phyloP scores from a whole-genome alignment of 352 stramenopile genomes.

The Phytophthora brassicae region DNA sequence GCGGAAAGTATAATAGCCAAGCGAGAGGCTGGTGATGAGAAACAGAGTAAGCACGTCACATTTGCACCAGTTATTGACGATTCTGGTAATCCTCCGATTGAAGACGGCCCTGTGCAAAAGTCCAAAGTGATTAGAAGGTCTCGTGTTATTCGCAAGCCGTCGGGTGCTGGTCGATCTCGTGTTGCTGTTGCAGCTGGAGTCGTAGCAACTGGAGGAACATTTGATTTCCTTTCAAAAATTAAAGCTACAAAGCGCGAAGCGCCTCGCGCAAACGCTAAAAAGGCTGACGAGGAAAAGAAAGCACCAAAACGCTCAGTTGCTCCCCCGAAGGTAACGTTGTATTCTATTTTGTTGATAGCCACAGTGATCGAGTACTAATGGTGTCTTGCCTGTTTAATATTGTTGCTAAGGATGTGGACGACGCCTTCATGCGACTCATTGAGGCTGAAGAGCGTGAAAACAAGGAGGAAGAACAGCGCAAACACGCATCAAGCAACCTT shows the following conservation, averaged over 20 bases:
- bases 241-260: constrained; percentile 34
- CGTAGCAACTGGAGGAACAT: constrained; percentile 76
- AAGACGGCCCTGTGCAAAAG: constrained; percentile 29
- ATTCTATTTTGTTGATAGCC: background rate
- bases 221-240: constrained; percentile 89
- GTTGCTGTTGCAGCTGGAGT: constrained; percentile 56
- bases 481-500: constrained; percentile 47
- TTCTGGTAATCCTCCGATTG: constrained; percentile 22
- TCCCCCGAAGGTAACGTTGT: constrained; percentile 29
- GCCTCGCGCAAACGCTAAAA: constrained; percentile 9
- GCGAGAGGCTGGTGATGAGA: constrained; percentile 14
- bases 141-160: constrained; percentile 31
- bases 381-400: background rate
- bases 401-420: constrained; percentile 62
- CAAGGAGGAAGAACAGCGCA: constrained; percentile 59
- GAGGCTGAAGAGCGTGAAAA: constrained; percentile 75
- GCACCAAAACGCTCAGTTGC: constrained; percentile 8
- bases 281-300: constrained; percentile 28
- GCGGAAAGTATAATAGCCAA: constrained; percentile 24
- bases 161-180: constrained; percentile 22
- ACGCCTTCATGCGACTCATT: constrained; percentile 76
- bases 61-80: constrained; percentile 53
- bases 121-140: constrained; percentile 35
- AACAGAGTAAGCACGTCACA: constrained; percentile 54
- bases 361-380: background rate